These are phyloP conservation scores for Phytophthora pini DNA, from an alignment of 352 stramenopile genomes.

Conservation along the genomic window DNA sequence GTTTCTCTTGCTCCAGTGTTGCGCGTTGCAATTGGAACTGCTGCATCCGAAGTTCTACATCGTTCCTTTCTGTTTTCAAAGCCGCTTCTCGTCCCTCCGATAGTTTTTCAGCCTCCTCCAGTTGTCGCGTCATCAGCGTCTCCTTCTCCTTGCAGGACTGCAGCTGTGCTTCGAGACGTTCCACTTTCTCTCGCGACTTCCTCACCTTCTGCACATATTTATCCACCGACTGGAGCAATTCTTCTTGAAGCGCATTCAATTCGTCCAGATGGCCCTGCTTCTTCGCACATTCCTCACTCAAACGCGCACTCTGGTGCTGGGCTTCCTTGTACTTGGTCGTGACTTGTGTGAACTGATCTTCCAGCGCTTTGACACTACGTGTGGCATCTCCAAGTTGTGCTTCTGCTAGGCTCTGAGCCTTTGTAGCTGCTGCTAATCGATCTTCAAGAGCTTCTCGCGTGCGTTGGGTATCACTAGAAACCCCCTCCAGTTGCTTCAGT, in stretches of 20 bases:
- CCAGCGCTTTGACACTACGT: slow-evolving; percentile 20
- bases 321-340: slow-evolving; percentile 31
- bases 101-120: not conserved
- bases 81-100: slow-evolving; percentile 13
- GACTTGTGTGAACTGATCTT: slow-evolving; percentile 20
- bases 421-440: slow-evolving; percentile 24
- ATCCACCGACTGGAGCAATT: slow-evolving; percentile 65
- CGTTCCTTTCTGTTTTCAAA: slow-evolving; percentile 18
- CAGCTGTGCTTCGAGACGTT: slow-evolving; percentile 37
- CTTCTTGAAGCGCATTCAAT: slow-evolving; percentile 72
- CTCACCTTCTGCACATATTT: slow-evolving; percentile 45
- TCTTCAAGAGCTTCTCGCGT: slow-evolving; percentile 32
- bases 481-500: slow-evolving; percentile 13
- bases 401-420: slow-evolving; percentile 35
- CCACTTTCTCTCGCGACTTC: slow-evolving; percentile 33
- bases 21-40: slow-evolving; percentile 17
- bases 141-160: slow-evolving; percentile 15
- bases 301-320: slow-evolving; percentile 1
- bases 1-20: slow-evolving; percentile 19
- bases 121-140: slow-evolving; percentile 4
- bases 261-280: slow-evolving; percentile 58
- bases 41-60: slow-evolving; percentile 8
- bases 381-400: slow-evolving; percentile 37
- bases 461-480: slow-evolving; percentile 15
- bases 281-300: slow-evolving; percentile 29